Evolutionary conservation across 2,329 filamentous ascomycete genomes (phyloP).

Genomic region (Colletotrichum chrysophilum): DNA sequence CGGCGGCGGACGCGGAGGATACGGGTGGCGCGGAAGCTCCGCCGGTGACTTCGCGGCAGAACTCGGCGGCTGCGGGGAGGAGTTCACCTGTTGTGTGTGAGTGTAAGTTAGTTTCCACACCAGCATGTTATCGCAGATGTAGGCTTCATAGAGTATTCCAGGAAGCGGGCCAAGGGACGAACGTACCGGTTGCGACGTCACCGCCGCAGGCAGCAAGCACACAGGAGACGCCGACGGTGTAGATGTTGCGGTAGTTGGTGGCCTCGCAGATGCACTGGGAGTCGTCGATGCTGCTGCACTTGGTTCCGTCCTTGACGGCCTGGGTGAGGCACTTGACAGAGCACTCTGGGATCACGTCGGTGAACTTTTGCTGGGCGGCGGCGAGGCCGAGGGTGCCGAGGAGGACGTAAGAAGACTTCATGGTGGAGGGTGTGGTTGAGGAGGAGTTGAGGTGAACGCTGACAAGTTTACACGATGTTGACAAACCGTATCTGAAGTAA

Average conservation of each 20-base stretch:
- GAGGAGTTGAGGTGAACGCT: neutral
- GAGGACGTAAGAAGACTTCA: conserved; percentile 23
- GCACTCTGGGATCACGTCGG: conserved; percentile 26
- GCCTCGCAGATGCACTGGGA: conserved; percentile 26
- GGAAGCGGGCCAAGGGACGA: neutral
- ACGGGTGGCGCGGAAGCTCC: conserved; percentile 1
- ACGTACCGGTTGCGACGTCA: conserved; percentile 28
- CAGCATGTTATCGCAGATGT: neutral
- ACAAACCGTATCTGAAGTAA: too few relatives aligned
- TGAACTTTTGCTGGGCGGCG: conserved; percentile 18
- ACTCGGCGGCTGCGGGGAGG: conserved; percentile 25
- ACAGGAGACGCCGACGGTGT: conserved; percentile 42
- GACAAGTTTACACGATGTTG: neutral
- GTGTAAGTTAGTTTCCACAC: neutral
- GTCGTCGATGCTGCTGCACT: conserved; percentile 24
- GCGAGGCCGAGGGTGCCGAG: conserved; percentile 16
- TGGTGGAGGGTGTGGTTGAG: neutral
- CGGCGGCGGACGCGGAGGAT: neutral
- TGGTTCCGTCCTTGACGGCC: conserved; percentile 23
- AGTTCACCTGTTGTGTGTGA: conserved; percentile 21
- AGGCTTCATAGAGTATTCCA: neutral
- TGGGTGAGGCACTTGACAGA: conserved; percentile 25
- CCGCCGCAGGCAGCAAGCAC: conserved; percentile 48
- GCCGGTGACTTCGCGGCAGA: conserved; percentile 23
- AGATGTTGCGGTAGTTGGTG: conserved; percentile 39